Percentiles rank a stretch among this genome's conserved stretches.
Conservation (phyloP, 2,329 filamentous ascomycete species). For the Pseudogymnoascus sp. region DNA sequence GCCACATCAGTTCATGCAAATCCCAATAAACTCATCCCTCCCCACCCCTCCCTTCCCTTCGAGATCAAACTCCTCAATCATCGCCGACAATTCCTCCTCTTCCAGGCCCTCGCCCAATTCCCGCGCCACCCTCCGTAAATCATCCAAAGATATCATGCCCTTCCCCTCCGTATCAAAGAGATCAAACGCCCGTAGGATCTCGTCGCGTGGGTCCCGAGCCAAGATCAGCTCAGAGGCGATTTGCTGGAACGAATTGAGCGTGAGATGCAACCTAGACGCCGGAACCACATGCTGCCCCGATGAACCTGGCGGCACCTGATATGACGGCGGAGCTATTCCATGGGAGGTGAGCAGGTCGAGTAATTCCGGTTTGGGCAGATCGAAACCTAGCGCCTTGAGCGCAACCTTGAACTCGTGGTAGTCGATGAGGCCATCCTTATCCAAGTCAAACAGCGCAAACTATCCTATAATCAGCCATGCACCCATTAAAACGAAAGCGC, state of each 20-base stretch:
- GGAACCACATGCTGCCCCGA: slow-evolving; percentile 39
- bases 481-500: not conserved
- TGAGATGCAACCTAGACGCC: slow-evolving; percentile 34
- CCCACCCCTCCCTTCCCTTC: slow-evolving; percentile 78
- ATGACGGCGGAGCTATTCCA: slow-evolving; percentile 61
- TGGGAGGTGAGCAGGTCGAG: slow-evolving; percentile 72
- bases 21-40: slow-evolving; percentile 52
- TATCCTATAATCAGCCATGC: slow-evolving; percentile 29
- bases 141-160: slow-evolving; percentile 80
- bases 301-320: slow-evolving; percentile 35
- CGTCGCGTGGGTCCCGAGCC: slow-evolving; percentile 77
- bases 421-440: slow-evolving; percentile 88
- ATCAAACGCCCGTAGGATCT: slow-evolving; percentile 83
- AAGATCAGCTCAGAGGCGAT: slow-evolving; percentile 74
- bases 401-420: slow-evolving; percentile 98
- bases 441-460: slow-evolving; percentile 94
- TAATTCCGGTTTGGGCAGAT: slow-evolving; percentile 77
- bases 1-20: slow-evolving; percentile 28
- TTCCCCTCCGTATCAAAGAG: slow-evolving; percentile 92
- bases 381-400: slow-evolving; percentile 90
- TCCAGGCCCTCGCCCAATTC: slow-evolving; percentile 89
- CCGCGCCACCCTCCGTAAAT: slow-evolving; percentile 76
- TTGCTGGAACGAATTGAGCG: slow-evolving; percentile 67
- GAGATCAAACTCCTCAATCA: slow-evolving; percentile 98
- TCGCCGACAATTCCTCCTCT: slow-evolving; percentile 84